Conservation (phyloP, 1,284 basidiomycete species). For the Ceratorhiza oryzae-sativae region DNA sequence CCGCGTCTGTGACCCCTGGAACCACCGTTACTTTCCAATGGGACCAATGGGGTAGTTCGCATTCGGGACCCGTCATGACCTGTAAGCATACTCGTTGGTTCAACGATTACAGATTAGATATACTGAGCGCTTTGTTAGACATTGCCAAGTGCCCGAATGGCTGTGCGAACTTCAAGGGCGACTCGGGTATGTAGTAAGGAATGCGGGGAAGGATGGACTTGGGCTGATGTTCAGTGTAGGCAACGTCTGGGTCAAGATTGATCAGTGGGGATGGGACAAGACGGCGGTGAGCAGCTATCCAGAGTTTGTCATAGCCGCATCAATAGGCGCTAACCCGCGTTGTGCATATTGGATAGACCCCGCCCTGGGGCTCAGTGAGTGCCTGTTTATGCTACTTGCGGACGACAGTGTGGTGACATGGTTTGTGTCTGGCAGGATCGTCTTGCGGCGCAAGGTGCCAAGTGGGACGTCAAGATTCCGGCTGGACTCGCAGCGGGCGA, state of each 20-base stretch:
- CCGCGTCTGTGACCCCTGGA: conserved; percentile 2
- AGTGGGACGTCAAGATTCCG: conserved; percentile 31
- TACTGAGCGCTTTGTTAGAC: conserved; percentile 15
- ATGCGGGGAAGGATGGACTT: neutral
- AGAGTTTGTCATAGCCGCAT: neutral
- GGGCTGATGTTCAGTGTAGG: neutral
- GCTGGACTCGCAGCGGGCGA: conserved; percentile 18
- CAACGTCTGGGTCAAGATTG: conserved; percentile 37
- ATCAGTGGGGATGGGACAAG: conserved; percentile 34
- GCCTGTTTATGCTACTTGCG: neutral
- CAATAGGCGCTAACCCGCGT: neutral
- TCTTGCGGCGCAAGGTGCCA: conserved; percentile 24
- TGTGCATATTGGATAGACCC: neutral
- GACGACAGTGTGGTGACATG: neutral
- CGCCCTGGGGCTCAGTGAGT: conserved; percentile 10
- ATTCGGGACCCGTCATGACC: conserved; percentile 32
- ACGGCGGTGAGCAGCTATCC: conserved; percentile 12
- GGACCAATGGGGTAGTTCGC: conserved; percentile 37
- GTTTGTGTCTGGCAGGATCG: neutral
- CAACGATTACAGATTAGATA: too few species aligned
- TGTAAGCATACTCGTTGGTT: neutral
- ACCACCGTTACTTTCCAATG: conserved; percentile 30
- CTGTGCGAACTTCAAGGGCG: conserved; percentile 28
- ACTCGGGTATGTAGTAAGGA: conserved; percentile 1
- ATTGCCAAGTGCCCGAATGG: conserved; percentile 37